A percentile compares a stretch with the other conserved stretches of the same genome.
Conservation (phyloP, 192 early-diverging fungal genomes). For the Jimgerdemannia lactiflua region DNA sequence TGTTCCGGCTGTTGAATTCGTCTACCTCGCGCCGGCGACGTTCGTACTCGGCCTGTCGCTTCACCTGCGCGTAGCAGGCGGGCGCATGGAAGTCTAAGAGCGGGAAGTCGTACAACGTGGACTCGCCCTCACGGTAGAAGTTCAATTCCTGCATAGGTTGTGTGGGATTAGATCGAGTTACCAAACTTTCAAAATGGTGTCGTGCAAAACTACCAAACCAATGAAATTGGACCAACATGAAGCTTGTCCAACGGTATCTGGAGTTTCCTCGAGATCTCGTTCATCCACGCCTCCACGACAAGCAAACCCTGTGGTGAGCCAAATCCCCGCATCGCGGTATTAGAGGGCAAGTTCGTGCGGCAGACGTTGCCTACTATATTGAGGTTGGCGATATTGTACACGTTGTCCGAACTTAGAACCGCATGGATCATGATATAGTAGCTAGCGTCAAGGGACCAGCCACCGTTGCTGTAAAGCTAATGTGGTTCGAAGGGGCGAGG, state of each 20-base stretch:
- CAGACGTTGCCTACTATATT: slow-evolving; percentile 67
- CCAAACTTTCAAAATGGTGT: too few relatives aligned
- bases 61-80: slow-evolving; percentile 65
- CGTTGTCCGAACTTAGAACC: slow-evolving; percentile 74
- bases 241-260: slow-evolving; percentile 6
- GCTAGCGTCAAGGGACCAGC: slow-evolving; percentile 67
- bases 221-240: not conserved
- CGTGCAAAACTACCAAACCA: not conserved
- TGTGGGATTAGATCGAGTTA: not conserved
- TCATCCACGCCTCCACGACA: slow-evolving; percentile 73
- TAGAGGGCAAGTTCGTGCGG: slow-evolving; percentile 81
- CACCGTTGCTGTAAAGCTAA: slow-evolving; percentile 57
- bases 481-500: too few relatives aligned
- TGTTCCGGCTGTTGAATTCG: slow-evolving; percentile 67
- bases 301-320: slow-evolving; percentile 86
- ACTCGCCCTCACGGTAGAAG: slow-evolving; percentile 66
- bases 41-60: slow-evolving; percentile 46
- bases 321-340: slow-evolving; percentile 87
- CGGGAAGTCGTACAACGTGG: slow-evolving; percentile 68
- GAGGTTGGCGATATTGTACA: slow-evolving; percentile 73
- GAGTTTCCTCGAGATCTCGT: slow-evolving; percentile 57
- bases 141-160: slow-evolving; percentile 42
- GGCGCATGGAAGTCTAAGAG: slow-evolving; percentile 73
- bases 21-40: slow-evolving; percentile 54
- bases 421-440: slow-evolving; percentile 70